phyloP scores from a whole-genome alignment of 1,284 basidiomycete species.

The Clitocybe nebularis region DNA sequence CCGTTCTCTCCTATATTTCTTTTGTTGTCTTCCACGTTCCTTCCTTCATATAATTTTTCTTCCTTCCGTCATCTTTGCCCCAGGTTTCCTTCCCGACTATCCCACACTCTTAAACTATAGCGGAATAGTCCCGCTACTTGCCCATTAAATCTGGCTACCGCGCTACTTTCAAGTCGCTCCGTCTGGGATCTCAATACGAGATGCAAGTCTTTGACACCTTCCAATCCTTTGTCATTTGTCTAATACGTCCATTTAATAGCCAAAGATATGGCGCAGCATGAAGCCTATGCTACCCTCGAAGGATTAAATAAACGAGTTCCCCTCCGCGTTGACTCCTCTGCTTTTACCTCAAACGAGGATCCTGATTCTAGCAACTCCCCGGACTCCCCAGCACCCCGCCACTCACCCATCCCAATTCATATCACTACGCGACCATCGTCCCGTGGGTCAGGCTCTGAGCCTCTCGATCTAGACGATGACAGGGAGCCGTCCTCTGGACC shows the following conservation, averaged over 20 bases:
- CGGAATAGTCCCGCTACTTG: conserved; percentile 4
- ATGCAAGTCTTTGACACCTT: conserved; percentile 8
- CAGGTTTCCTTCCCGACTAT: conserved; percentile 1
- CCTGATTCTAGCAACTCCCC: conserved; percentile 2
- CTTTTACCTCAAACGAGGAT: conserved; percentile 10
- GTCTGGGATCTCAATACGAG: conserved; percentile 16
- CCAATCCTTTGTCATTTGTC: not conserved
- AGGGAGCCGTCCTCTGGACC: conserved; percentile 18
- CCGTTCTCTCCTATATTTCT: conserved; percentile 12
- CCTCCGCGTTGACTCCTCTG: conserved; percentile 11
- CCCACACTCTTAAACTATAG: conserved; percentile 4
- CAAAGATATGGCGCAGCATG: conserved; percentile 20
- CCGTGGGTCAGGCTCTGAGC: conserved; percentile 13
- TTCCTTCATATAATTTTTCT: conserved; percentile 9
- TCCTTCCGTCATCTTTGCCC: conserved; percentile 4
- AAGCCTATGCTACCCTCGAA: conserved; percentile 9
- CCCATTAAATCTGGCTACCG: conserved; percentile 15
- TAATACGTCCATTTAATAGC: conserved; percentile 10
- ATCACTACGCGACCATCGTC: conserved; percentile 11
- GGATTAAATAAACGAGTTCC: conserved; percentile 13
- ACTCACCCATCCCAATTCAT: conserved; percentile 11
- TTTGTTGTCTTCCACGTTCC: conserved; percentile 4
- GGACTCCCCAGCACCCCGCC: conserved; percentile 2
- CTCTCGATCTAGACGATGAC: conserved; percentile 16
- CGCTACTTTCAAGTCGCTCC: conserved; percentile 11